Base-by-base conservation (phyloP, 441 rosid genomes). In the Macaranga tanarius region DNA sequence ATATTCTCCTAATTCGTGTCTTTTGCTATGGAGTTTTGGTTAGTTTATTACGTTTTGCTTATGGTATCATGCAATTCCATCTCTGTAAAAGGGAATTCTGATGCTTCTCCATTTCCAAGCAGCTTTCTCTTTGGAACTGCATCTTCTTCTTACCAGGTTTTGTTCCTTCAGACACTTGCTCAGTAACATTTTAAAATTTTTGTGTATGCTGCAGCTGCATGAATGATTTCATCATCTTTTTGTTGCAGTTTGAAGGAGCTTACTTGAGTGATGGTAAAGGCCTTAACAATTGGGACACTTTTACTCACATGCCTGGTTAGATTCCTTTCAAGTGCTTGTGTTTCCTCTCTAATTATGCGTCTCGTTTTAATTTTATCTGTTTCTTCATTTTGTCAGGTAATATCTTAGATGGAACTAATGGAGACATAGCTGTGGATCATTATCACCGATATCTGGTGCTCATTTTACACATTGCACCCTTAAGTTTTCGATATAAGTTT, bases 141-240 rank as follows among this genome's bases (percentile, higher is more conserved):
- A 23, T 86, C 97, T 65, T 92, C 92, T 75, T 83, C 96, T 48
- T 86, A 89, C 73, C 92, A 92, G 92, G 92, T 90, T 70, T 54
- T 26, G 19, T 50, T 67, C 25, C 48, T 40, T 45, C 15, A 50
- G 8, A 28, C 65, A 48, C 58, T n/a, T n/a, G 22, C 23, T 44
- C 15, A 23, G 7, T 47, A 25, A 10, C 58, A 3, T 45, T 22
- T 22, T 15, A 13, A 4, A 12, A 9, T 22, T 45, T 64, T 34
- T 17, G 52, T 28, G 10, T 19, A 23, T 26, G 44, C 25, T 10
- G 6, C 38, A 34, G 6, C n/a, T 5, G 22, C 26, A 55, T 13
- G 16, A 19, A 50, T 4, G 19, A 15, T 51, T 31, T 26, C 42
- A 52, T 25, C 65, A 1, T 66, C 28, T 44, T 76, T 66, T 28